Conservation (phyloP, 2,329 filamentous ascomycete genomes). For the Tolypocladium tundrense region DNA sequence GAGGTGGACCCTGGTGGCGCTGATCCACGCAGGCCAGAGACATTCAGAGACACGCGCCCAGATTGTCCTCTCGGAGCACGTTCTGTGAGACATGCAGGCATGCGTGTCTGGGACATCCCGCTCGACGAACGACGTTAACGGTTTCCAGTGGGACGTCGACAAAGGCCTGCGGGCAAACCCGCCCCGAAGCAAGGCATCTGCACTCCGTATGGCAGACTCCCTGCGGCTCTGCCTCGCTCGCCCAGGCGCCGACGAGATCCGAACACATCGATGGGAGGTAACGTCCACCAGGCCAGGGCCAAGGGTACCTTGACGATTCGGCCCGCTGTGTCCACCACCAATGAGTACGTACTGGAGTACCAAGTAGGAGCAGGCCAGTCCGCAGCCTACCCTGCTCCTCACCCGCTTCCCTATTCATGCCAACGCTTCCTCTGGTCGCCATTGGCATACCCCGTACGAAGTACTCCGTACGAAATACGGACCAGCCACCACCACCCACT, state of each 20-base stretch:
- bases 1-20: constrained; percentile 1
- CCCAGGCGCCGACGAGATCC: neutral
- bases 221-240: neutral
- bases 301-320: neutral
- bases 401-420: neutral
- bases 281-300: neutral
- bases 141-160: neutral
- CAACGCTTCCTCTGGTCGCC: neutral
- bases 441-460: neutral
- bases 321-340: neutral
- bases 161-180: neutral
- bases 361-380: neutral
- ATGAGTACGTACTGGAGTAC: no score
- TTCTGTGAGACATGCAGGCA: constrained; percentile 24
- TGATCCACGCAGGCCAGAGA: constrained; percentile 7
- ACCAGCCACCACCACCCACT: neutral
- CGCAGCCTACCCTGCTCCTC: neutral
- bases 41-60: constrained; percentile 14
- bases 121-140: constrained; percentile 10
- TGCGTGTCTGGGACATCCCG: constrained; percentile 25
- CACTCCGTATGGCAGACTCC: neutral
- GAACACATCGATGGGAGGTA: neutral
- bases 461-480: no score
- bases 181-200: neutral
- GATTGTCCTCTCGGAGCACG: constrained; percentile 24